These are phyloP conservation scores for Arachnopeziza araneosa DNA, from an alignment of 2,329 filamentous ascomycete genomes.

Conservation along the genomic window DNA sequence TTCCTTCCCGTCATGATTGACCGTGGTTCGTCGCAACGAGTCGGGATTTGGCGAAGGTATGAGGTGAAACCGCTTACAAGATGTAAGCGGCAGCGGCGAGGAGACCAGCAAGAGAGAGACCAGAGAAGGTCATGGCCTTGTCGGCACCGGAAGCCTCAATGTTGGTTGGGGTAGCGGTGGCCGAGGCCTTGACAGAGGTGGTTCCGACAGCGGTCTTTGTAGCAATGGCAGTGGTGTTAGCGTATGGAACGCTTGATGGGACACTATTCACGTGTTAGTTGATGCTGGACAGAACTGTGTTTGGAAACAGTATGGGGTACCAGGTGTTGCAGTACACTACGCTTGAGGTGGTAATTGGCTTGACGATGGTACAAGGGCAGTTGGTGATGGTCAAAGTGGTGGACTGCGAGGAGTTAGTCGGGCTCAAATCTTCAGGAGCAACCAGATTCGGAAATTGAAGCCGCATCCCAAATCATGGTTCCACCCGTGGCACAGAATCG, in stretches of 20 bases:
- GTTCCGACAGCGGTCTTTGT: constrained; percentile 3
- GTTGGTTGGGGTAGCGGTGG: constrained; percentile 30
- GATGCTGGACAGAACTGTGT: constrained; percentile 10
- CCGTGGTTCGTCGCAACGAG: constrained; percentile 34
- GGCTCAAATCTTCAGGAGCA: not conserved
- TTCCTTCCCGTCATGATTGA: constrained; percentile 34
- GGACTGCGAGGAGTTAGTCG: constrained; percentile 9
- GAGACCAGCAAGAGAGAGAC: constrained; percentile 54
- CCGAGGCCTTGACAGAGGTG: constrained; percentile 15
- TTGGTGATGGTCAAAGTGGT: constrained; percentile 29
- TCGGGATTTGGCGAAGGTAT: constrained; percentile 38
- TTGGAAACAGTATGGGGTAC: constrained; percentile 33
- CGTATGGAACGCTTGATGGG: constrained; percentile 17
- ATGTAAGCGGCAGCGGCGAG: constrained; percentile 50
- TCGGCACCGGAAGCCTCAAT: constrained; percentile 50
- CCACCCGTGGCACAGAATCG: not conserved
- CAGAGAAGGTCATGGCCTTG: constrained; percentile 51
- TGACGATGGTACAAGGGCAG: constrained; percentile 28
- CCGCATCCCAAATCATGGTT: not conserved
- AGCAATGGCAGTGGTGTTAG: constrained; percentile 20
- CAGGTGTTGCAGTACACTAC: constrained; percentile 44
- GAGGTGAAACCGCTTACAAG: constrained; percentile 41
- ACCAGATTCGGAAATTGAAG: not conserved
- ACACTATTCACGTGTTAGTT: constrained; percentile 17
- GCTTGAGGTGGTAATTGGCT: constrained; percentile 24